Conservation (phyloP, 495 filamentous ascomycete genomes). For the Hypomontagnella monticulosa region DNA sequence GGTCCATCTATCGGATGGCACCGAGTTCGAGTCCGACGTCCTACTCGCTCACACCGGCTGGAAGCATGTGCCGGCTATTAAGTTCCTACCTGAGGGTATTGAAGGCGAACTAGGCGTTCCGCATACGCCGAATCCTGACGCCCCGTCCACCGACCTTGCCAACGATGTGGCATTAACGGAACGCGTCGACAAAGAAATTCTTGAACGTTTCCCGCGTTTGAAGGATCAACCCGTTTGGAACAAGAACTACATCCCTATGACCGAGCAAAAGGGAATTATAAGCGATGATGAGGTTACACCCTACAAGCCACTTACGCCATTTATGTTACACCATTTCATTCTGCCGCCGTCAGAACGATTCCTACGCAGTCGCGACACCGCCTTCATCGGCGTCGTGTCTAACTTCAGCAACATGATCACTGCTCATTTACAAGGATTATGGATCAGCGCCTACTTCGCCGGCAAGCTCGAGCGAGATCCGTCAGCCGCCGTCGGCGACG, state of each 20-base stretch:
- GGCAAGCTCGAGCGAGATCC: slow-evolving; percentile 48
- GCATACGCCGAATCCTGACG: slow-evolving; percentile 44
- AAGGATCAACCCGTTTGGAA: slow-evolving; percentile 56
- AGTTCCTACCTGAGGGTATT: slow-evolving; percentile 67
- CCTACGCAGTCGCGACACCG: slow-evolving; percentile 66
- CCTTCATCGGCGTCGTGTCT: slow-evolving; percentile 71
- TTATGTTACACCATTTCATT: slow-evolving; percentile 73
- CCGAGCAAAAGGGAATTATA: slow-evolving; percentile 48
- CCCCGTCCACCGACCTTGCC: slow-evolving; percentile 42
- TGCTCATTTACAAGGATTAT: slow-evolving; percentile 75
- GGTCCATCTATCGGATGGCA: slow-evolving; percentile 66
- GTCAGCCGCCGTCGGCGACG: slow-evolving; percentile 29
- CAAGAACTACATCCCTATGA: slow-evolving; percentile 54
- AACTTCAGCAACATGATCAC: slow-evolving; percentile 70
- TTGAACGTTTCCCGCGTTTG: slow-evolving; percentile 72
- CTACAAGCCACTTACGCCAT: slow-evolving; percentile 52
- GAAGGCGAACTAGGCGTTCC: slow-evolving; percentile 58
- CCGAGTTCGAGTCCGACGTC: slow-evolving; percentile 65
- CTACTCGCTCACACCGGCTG: slow-evolving; percentile 78
- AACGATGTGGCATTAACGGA: slow-evolving; percentile 40
- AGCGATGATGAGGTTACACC: slow-evolving; percentile 49
- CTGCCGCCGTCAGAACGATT: slow-evolving; percentile 66
- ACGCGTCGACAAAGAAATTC: slow-evolving; percentile 72
- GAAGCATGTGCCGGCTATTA: slow-evolving; percentile 69
- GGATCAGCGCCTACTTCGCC: slow-evolving; percentile 71